Conservation (phyloP, 371 early-diverging fungal species). For the Gilbertella persicaria region DNA sequence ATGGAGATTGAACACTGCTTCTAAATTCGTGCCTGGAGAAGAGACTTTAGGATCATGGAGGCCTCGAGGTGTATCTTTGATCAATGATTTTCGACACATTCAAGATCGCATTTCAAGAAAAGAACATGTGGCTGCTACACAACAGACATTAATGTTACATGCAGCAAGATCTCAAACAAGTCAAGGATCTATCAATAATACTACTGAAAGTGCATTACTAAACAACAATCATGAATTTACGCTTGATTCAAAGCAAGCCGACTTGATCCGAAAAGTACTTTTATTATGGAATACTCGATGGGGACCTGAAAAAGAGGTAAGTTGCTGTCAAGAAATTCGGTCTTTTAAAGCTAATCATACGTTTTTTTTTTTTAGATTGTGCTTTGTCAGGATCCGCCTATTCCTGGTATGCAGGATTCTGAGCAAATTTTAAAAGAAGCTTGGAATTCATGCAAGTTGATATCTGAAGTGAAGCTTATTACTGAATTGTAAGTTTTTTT, state of each 20-base stretch:
- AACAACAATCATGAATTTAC: background rate
- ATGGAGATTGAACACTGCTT: conserved; percentile 75
- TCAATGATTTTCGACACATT: conserved; percentile 59
- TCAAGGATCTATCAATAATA: conserved; percentile 18
- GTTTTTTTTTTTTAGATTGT: conserved; percentile 40
- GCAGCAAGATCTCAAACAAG: conserved; percentile 28
- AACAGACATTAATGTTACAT: conserved; percentile 33
- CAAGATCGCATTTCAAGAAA: conserved; percentile 41
- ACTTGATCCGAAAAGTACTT: conserved; percentile 42
- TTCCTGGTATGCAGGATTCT: conserved; percentile 44
- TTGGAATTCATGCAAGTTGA: conserved; percentile 36
- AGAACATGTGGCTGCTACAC: conserved; percentile 33
- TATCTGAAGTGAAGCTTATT: conserved; percentile 59
- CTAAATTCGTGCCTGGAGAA: conserved; percentile 80
- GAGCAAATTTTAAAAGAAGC: conserved; percentile 26
- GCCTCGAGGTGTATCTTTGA: conserved; percentile 72
- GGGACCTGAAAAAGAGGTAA: conserved; percentile 56
- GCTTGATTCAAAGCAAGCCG: conserved; percentile 17
- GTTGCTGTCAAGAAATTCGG: background rate
- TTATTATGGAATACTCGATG: conserved; percentile 52
- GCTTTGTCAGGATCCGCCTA: conserved; percentile 52
- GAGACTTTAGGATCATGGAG: conserved; percentile 75
- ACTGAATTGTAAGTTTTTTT: conserved; percentile 50
- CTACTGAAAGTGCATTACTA: background rate
- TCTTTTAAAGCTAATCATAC: conserved; percentile 6